Base-by-base conservation (phyloP, 768 basidiomycete species). In the Hericium erinaceus region DNA sequence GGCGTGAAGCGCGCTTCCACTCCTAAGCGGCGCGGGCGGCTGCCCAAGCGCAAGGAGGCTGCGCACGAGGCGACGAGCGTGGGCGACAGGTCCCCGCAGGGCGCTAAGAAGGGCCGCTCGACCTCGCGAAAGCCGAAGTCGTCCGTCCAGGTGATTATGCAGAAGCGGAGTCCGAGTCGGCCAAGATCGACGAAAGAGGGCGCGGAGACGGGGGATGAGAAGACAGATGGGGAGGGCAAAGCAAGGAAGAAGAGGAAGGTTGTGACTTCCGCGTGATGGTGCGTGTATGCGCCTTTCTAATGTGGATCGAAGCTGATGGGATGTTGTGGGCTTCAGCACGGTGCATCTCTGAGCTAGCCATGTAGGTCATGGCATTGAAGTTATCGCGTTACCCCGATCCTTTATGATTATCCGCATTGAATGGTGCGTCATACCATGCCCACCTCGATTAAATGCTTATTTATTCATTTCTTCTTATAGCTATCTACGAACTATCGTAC, bases 201-300 rank as follows among this genome's bases (percentile, higher is more conserved):
- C 8, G 18, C 24, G 8, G 54, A 54, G 38, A 54, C 39, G 4
- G 54, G 16, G n/a, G 54, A 54, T 22, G 54, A 54, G 54, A 39
- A 41, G 40, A 54, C 39, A 5, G 54, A 44, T 28, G 54, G 54
- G 16, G 54, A 54, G 39, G 54, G 54, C 16, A 54, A 54, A 39
- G 37, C 13, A 11, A 1, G 39, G 39, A 54, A 54, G 54, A 54
- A 24, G 40, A 41, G 54, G 26, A 54, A 54, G 54, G n/a, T 54
- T 9, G 54, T 39, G 22, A 7, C 52, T 16, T 24, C 52, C 13
- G 18, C 52, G 4, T 53, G 40, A 41, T 33, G 28, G 28, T 33
- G 8, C 28, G 28, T 33, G 8, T 33, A 8, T 33, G 28, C 28
- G 22, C 28, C 4, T 5, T 33, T 33, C 4, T 4, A 33, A 5